Evolutionary conservation across 78 protist genomes (phyloP).

Genomic region (Dictyostelium capitatum): DNA sequence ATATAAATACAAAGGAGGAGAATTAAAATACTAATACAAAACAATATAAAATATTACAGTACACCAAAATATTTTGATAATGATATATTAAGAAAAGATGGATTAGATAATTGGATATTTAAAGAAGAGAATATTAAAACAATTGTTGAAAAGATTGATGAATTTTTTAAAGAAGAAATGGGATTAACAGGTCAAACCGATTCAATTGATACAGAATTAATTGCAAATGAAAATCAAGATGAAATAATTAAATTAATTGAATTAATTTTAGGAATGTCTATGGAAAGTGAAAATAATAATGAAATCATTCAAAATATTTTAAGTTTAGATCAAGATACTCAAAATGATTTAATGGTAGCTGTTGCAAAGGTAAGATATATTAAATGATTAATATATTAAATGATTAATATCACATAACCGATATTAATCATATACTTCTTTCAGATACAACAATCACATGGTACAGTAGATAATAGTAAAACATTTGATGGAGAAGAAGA

Average conservation of each 20-base stretch:
- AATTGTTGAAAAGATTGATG: constrained; percentile 24
- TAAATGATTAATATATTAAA: background rate
- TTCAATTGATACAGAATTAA: constrained; percentile 20
- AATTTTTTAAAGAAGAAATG: constrained; percentile 29
- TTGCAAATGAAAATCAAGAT: constrained; percentile 13
- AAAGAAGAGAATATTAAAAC: constrained; percentile 53
- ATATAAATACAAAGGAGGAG: too few species aligned
- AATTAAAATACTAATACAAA: background rate
- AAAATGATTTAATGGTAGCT: constrained; percentile 50
- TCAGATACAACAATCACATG: constrained; percentile 18
- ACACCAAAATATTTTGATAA: constrained; percentile 60
- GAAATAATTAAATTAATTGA: constrained; percentile 58
- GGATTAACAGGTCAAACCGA: background rate
- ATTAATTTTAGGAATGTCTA: constrained; percentile 45
- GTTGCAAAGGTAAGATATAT: constrained; percentile 12
- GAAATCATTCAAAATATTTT: constrained; percentile 52
- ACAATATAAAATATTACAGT: background rate
- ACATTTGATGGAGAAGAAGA: background rate
- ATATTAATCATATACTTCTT: too few species aligned
- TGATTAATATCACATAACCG: background rate
- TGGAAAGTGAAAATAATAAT: constrained; percentile 66
- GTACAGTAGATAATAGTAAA: constrained; percentile 19
- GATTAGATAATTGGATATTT: constrained; percentile 69
- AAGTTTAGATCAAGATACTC: constrained; percentile 57
- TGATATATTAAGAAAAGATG: constrained; percentile 22